These are phyloP conservation scores for Mortierella sp. DNA, from an alignment of 371 early-diverging fungal genomes.

Conservation along the genomic window DNA sequence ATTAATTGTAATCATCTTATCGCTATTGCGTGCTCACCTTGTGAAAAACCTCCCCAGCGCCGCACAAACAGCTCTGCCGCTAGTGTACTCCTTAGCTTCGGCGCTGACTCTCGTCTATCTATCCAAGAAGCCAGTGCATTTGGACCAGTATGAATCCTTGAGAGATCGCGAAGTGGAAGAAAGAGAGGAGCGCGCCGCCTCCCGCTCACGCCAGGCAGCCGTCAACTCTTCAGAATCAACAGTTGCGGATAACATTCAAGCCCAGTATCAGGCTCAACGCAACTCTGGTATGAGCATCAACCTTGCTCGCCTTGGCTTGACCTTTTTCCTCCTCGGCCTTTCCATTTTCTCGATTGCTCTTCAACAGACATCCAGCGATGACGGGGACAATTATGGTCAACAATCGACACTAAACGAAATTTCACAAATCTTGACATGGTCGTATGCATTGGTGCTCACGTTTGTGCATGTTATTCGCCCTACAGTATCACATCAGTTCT, in stretches of 20 bases:
- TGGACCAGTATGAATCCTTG: conserved; percentile 41
- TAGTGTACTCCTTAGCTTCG: conserved; percentile 26
- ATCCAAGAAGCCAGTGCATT: conserved; percentile 35
- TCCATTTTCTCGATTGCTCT: conserved; percentile 25
- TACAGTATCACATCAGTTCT: conserved; percentile 29
- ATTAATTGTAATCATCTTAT: background rate
- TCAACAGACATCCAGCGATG: background rate
- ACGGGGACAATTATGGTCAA: conserved; percentile 4
- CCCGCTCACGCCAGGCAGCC: background rate
- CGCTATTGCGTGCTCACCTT: background rate
- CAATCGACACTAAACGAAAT: conserved; percentile 7
- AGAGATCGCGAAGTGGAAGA: conserved; percentile 14
- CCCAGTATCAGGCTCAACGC: conserved; percentile 44
- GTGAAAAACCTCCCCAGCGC: background rate
- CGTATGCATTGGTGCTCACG: conserved; percentile 34
- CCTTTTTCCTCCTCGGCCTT: conserved; percentile 35
- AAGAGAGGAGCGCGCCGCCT: background rate
- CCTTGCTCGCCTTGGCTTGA: conserved; percentile 43
- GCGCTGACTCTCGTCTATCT: conserved; percentile 30
- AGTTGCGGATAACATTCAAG: conserved; percentile 24
- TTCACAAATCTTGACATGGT: conserved; percentile 27
- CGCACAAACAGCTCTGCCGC: conserved; percentile 18
- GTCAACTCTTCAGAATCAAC: conserved; percentile 8
- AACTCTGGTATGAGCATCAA: conserved; percentile 44
- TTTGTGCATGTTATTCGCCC: conserved; percentile 39